These are phyloP conservation scores for Lentinula aciculospora DNA, from an alignment of 768 basidiomycete genomes.

Conservation along the genomic window DNA sequence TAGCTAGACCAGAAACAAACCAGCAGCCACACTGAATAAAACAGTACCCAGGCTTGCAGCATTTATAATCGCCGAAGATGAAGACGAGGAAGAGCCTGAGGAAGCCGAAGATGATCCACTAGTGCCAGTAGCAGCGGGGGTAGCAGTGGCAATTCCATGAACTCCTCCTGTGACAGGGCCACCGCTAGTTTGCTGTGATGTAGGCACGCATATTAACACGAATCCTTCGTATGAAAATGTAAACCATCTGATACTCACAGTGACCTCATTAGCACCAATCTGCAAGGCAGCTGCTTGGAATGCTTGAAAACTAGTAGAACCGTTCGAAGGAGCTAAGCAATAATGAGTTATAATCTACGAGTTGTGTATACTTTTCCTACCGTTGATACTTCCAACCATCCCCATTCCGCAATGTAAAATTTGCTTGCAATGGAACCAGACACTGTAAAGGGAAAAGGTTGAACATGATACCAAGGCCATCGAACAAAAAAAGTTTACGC, in stretches of 20 bases:
- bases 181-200: constrained; percentile 26
- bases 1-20: neutral
- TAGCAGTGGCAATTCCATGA: constrained; percentile 19
- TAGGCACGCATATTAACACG: neutral
- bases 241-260: constrained; percentile 20
- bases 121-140: constrained; percentile 7
- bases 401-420: constrained; percentile 43
- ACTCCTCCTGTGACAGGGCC: constrained; percentile 38
- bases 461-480: too few species aligned
- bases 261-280: constrained; percentile 26
- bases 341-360: constrained; percentile 12
- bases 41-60: neutral
- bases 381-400: constrained; percentile 36
- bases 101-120: neutral
- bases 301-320: constrained; percentile 33
- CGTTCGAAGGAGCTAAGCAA: constrained; percentile 32
- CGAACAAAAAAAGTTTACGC: neutral
- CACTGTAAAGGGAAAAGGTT: constrained; percentile 28
- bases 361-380: neutral
- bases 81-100: neutral
- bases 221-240: neutral
- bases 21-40: neutral
- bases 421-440: constrained; percentile 54
- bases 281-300: constrained; percentile 35
- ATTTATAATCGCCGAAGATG: neutral